Conservation (phyloP, 108 stramenopile species). For the Seminavis robusta region DNA sequence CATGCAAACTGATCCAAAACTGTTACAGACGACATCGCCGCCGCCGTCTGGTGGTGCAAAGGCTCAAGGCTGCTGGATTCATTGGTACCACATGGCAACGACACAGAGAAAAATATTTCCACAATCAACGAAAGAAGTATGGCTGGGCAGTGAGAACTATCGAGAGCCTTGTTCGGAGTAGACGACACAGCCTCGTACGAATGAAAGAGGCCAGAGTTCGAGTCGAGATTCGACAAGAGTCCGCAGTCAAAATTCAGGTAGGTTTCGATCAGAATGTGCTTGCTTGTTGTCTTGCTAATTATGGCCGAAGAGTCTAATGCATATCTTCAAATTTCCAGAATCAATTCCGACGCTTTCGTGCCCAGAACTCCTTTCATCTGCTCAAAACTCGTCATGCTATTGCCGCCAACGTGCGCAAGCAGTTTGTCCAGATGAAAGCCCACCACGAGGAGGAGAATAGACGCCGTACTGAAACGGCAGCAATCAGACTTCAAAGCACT, state of each 20-base stretch:
- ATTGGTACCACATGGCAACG: conserved; percentile 37
- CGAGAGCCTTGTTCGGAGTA: conserved; percentile 32
- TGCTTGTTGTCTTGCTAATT: background rate
- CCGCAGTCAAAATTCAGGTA: conserved; percentile 10
- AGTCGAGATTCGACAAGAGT: conserved; percentile 8
- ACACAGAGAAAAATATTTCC: conserved; percentile 39
- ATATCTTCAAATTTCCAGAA: no score
- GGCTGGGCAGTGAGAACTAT: conserved; percentile 39
- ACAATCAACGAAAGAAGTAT: conserved; percentile 25
- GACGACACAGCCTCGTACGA: conserved; percentile 9
- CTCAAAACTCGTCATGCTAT: no score
- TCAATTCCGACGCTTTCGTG: background rate
- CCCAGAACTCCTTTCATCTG: no score
- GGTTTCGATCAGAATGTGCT: conserved; percentile 1
- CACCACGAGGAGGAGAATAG: no score
- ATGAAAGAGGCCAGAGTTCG: conserved; percentile 20
- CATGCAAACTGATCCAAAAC: conserved; percentile 53
- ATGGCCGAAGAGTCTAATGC: background rate
- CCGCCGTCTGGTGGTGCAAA: conserved; percentile 15
- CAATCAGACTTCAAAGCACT: conserved; percentile 9
- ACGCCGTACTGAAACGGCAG: no score
- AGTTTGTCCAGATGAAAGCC: no score
- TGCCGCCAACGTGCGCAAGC: no score
- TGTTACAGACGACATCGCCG: conserved; percentile 31
- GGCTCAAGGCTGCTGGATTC: conserved; percentile 31